Percentiles rank a stretch among this genome's conserved stretches.
Evolutionary conservation across 2,329 filamentous ascomycete genomes (phyloP).

Genomic region (Venturia pyrina): DNA sequence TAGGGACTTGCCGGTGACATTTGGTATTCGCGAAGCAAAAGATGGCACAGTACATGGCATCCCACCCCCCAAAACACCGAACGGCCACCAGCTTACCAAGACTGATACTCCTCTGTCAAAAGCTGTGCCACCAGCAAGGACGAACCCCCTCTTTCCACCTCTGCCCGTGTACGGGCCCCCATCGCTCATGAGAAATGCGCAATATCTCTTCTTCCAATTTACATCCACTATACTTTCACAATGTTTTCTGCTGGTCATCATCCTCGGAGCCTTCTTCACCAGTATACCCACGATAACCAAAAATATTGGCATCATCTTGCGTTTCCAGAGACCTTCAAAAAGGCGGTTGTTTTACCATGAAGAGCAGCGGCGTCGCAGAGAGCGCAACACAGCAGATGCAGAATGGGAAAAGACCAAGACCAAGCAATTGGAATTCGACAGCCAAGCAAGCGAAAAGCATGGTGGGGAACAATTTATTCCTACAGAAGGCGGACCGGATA

Average conservation of each 20-base stretch:
- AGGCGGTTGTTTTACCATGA: constrained; percentile 62
- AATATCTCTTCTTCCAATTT: constrained; percentile 54
- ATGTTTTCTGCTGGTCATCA: constrained; percentile 64
- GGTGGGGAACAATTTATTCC: constrained; percentile 53
- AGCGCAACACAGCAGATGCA: constrained; percentile 48
- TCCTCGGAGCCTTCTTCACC: constrained; percentile 62
- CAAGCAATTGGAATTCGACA: constrained; percentile 21
- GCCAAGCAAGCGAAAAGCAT: constrained; percentile 33
- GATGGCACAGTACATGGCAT: constrained; percentile 33
- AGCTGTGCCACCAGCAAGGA: constrained; percentile 52
- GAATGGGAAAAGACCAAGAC: constrained; percentile 22
- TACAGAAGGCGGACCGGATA: constrained; percentile 71
- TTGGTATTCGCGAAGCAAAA: constrained; percentile 28
- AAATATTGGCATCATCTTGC: constrained; percentile 43
- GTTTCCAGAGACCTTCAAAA: constrained; percentile 49
- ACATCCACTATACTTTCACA: constrained; percentile 69
- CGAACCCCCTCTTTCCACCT: constrained; percentile 75
- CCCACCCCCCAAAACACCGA: constrained; percentile 26
- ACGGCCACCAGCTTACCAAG: constrained; percentile 25
- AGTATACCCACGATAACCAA: constrained; percentile 46
- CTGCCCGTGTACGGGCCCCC: constrained; percentile 74
- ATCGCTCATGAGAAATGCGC: constrained; percentile 51
- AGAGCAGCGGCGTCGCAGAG: constrained; percentile 52
- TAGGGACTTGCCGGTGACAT: constrained; percentile 19
- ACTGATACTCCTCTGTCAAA: constrained; percentile 32